Percentiles rank a stretch among this genome's conserved stretches.
Conservation (phyloP, 345 rosid genomes). For the Gossypium anomalum region DNA sequence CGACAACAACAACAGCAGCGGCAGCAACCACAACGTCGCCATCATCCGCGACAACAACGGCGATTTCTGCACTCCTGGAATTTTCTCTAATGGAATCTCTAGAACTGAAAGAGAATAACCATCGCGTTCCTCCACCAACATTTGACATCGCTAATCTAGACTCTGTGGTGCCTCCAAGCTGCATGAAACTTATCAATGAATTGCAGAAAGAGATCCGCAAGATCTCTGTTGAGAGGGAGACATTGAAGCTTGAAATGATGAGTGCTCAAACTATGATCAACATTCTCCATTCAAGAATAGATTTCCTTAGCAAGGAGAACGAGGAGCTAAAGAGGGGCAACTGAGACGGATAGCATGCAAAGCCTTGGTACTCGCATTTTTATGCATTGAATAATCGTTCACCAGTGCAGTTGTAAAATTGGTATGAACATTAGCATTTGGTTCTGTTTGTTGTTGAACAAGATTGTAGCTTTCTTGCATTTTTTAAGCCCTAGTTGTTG, state of each 20-base stretch:
- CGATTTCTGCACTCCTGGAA: conserved; percentile 75
- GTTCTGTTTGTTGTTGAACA: background rate
- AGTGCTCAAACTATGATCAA: conserved; percentile 75
- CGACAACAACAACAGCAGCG: conserved; percentile 60
- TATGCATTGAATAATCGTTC: background rate
- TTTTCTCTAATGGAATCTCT: conserved; percentile 66
- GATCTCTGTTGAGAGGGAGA: conserved; percentile 65
- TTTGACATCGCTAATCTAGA: conserved; percentile 29
- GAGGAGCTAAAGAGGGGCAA: conserved; percentile 56
- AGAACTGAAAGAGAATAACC: conserved; percentile 32
- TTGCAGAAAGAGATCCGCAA: conserved; percentile 61
- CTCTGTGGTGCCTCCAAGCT: conserved; percentile 43
- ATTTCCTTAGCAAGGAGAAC: conserved; percentile 57
- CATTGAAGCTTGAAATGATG: conserved; percentile 74
- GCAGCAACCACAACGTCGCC: conserved; percentile 33
- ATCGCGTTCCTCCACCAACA: conserved; percentile 22
- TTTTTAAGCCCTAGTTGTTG: background rate
- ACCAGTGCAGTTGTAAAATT: too few species aligned
- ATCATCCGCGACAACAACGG: conserved; percentile 50
- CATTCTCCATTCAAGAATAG: conserved; percentile 66
- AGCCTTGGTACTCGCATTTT: background rate
- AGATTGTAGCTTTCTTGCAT: conserved; percentile 3
- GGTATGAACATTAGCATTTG: background rate
- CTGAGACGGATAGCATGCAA: background rate
- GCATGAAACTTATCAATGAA: conserved; percentile 43